Evolutionary conservation across 768 basidiomycete genomes (phyloP), one percentile per base, ranked within the genome.

Genomic region (Amanita rubescens): DNA sequence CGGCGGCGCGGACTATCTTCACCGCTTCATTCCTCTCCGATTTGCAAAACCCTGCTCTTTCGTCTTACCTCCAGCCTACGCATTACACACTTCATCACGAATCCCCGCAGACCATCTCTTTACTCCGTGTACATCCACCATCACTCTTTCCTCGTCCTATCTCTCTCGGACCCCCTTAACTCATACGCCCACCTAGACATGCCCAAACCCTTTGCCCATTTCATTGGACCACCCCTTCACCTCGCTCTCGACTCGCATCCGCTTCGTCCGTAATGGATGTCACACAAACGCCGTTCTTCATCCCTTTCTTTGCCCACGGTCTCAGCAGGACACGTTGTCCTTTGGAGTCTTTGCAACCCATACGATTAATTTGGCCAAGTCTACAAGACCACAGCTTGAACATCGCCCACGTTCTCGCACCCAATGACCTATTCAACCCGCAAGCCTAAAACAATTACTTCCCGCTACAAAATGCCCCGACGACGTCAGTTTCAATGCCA

Each of bases 301-400:
- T 3, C 81, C 81, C 0, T 67, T 81, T 27, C 45, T 83, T 15
- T 76, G 73, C 58, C 45, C n/a, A n/a, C n/a, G n/a, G n/a, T n/a
- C n/a, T n/a, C n/a, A n/a, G n/a, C n/a, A n/a, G n/a, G n/a, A n/a
- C 44, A 34, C 30, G 25, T 68, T 94, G 1, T 71, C 76, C 0
- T 94, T 96, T 63, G 92, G 83, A 0, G 72, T 96, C 0, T 94
- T 93, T 58, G 89, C 94, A 1, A n/a, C n/a, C n/a, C n/a, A n/a
- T n/a, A n/a, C n/a, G n/a, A n/a, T n/a, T n/a, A n/a, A n/a, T n/a
- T n/a, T n/a, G n/a, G n/a, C n/a, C n/a, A n/a, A n/a, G n/a, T n/a
- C n/a, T n/a, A n/a, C n/a, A n/a, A n/a, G n/a, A n/a, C n/a, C n/a
- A n/a, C n/a, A n/a, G n/a, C n/a, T n/a, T n/a, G n/a, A n/a, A n/a